phyloP scores from a whole-genome alignment of 805 yeast genomes.

The Kodamaea laetipori region DNA sequence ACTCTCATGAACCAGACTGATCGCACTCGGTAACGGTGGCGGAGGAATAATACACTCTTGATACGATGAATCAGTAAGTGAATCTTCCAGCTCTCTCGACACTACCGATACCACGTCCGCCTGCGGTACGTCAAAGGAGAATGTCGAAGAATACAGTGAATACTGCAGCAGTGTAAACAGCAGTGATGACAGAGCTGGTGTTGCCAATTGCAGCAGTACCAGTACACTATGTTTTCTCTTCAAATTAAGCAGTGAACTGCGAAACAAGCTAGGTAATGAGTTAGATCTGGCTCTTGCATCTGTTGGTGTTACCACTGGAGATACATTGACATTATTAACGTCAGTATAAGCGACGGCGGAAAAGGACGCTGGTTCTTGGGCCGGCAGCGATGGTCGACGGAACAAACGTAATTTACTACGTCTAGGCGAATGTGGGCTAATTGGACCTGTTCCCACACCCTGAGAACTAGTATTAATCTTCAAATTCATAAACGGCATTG shows the following conservation, averaged over 20 bases:
- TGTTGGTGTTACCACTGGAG: background rate
- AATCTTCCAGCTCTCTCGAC: background rate
- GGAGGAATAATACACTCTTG: slow-evolving; percentile 11
- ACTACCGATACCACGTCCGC: background rate
- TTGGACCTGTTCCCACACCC: too few species aligned
- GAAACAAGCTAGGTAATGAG: slow-evolving; percentile 10
- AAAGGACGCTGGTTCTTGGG: background rate
- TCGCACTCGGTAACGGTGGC: slow-evolving; percentile 2
- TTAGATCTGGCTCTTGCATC: background rate
- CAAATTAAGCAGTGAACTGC: slow-evolving; percentile 1
- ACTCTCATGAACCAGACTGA: slow-evolving; percentile 3
- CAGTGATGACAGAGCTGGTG: background rate
- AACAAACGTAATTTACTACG: background rate
- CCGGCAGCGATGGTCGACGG: background rate
- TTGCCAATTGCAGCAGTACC: slow-evolving; percentile 1
- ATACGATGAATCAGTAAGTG: background rate
- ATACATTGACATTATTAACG: background rate
- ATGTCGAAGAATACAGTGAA: slow-evolving; percentile 1
- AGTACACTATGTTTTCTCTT: background rate
- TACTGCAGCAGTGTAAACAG: slow-evolving; percentile 2
- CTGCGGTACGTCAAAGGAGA: slow-evolving; percentile 2
- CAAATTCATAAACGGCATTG: background rate
- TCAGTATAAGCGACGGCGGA: slow-evolving; percentile 5
- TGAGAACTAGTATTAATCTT: background rate
- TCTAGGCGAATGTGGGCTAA: background rate